Evolutionary conservation across 257 asterid species (phyloP).

Genomic region (Penstemon barbatus): DNA sequence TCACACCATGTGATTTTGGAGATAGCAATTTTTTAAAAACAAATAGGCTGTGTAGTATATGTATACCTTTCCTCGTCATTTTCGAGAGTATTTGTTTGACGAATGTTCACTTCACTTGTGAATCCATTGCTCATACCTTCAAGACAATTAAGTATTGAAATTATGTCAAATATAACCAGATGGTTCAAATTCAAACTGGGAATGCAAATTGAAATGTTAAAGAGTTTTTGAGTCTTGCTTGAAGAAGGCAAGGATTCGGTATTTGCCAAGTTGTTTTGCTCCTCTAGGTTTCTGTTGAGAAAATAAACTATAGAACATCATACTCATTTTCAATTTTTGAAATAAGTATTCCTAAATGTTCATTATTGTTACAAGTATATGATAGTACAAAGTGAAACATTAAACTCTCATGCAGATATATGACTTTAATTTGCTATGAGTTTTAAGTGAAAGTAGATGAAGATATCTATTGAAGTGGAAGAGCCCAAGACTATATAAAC

Average conservation of each 20-base stretch:
- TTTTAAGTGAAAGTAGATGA: too few species aligned
- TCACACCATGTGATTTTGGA: background rate
- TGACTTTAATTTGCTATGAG: background rate
- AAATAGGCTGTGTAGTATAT: background rate
- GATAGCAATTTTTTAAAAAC: background rate
- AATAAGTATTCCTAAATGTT: background rate
- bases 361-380: background rate
- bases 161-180: background rate
- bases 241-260: slow-evolving; percentile 24
- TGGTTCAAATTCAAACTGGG: background rate
- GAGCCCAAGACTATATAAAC: background rate
- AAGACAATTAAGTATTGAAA: background rate
- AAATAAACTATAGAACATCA: slow-evolving; percentile 1
- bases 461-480: background rate
- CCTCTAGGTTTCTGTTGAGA: slow-evolving; percentile 27
- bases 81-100: slow-evolving; percentile 16
- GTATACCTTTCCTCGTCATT: slow-evolving; percentile 28
- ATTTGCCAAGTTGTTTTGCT: background rate
- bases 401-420: background rate
- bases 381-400: too few species aligned
- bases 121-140: background rate
- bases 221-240: slow-evolving; percentile 30
- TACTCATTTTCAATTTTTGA: background rate
- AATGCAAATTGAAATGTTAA: background rate
- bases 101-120: slow-evolving; percentile 13